These are phyloP conservation scores for Nakazawaea wyomingensis DNA, from an alignment of 805 yeast genomes.

Conservation along the genomic window DNA sequence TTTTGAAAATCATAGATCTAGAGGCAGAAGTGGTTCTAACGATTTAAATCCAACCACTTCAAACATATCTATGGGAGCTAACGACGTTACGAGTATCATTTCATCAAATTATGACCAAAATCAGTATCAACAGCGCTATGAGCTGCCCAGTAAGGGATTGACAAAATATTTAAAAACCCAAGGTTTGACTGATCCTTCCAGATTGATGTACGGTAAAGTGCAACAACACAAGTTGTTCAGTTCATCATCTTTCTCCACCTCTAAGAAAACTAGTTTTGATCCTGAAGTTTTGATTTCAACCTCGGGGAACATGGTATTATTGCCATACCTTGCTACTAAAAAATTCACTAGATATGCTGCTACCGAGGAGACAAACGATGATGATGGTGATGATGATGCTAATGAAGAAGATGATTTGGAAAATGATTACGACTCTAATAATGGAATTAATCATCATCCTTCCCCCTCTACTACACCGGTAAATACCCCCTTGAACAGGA, in stretches of 20 bases:
- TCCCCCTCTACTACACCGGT: background rate
- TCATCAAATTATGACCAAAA: constrained; percentile 2
- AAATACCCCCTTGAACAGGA: constrained; percentile 20
- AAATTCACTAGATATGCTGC: constrained; percentile 15
- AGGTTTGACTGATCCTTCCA: constrained; percentile 10
- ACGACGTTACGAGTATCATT: constrained; percentile 5
- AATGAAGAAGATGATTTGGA: constrained; percentile 16
- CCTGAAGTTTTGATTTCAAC: constrained; percentile 23
- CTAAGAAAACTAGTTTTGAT: background rate
- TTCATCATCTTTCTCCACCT: too few relatives aligned
- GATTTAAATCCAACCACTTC: constrained; percentile 6
- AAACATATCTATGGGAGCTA: constrained; percentile 4
- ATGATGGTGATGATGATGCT: constrained; percentile 22
- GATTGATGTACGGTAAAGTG: background rate
- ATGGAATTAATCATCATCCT: too few relatives aligned
- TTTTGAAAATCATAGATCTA: background rate
- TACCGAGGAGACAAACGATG: constrained; percentile 18
- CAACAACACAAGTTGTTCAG: background rate
- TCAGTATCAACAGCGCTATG: background rate
- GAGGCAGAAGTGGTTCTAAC: constrained; percentile 4
- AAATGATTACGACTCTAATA: constrained; percentile 14
- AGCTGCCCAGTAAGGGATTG: background rate
- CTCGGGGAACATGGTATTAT: constrained; percentile 27
- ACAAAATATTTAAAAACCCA: constrained; percentile 2
- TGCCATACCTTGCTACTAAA: constrained; percentile 29